Evolutionary conservation across 2,329 filamentous ascomycete genomes (phyloP), one percentile per base, ranked within the genome.

Genomic region (Cladosporium sp.): DNA sequence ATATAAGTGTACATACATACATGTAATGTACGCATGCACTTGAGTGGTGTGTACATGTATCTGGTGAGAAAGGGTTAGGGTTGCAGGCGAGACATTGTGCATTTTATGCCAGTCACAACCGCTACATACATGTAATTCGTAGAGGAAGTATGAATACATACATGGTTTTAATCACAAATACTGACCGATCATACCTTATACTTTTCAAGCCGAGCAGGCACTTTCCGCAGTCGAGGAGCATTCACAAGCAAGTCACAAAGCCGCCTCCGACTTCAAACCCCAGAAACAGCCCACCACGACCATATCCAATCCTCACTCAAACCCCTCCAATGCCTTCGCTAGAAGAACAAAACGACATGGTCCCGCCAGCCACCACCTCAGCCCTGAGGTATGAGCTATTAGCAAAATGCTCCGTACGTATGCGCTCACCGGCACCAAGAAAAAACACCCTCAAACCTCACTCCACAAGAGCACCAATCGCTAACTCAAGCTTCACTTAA

Each of bases 311-410:
- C 16, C 26, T 13, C 26, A n/a, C 51, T 28, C 16, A 21, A 32
- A 54, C 25, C 14, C 39, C 51, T 32, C 51, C 51, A 14, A 57
- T 57, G 54, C 32, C 54, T 39, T 36, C 30, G 32, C 32, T 57
- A 18, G 51, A n/a, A 36, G 30, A 57, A 57, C 25, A 5, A 36
- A 21, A 26, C 32, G 54, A 57, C 57, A 59, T 59, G 57, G 36
- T 32, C 18, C 28, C 57, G 4, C 39, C 39, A 39, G 57, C 57
- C 16, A 32, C 36, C 36, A 51, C 61, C 53, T 76, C 90, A 14
- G 92, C 92, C 57, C 83, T 96, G 76, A 91, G 84, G 1, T 94
- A 94, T 76, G 90, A 95, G 71, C 83, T 94, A 32, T 80, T 92
- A 66, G 89, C 90, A 58, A 88, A 86, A 77, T 96, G 92, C 80